Conservation (phyloP, 306 rosid genomes). For the Amphicarpaea edgeworthii region DNA sequence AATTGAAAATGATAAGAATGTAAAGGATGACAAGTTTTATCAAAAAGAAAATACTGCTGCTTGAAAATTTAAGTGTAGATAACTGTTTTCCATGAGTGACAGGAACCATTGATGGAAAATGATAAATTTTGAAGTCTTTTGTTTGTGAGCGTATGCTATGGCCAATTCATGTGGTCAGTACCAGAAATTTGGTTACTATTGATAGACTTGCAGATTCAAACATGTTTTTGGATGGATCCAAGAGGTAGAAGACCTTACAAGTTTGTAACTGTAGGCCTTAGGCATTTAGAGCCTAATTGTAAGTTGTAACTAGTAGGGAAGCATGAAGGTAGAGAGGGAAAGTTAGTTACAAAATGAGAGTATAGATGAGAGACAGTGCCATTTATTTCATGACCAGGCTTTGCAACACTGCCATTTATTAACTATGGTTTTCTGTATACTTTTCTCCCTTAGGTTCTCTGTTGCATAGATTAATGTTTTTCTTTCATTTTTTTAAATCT, state of each 20-base stretch:
- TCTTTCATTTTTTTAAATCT: slow-evolving; percentile 14
- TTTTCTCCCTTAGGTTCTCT: neutral
- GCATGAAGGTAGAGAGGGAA: slow-evolving; percentile 3
- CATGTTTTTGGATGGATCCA: neutral
- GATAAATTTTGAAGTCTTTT: neutral
- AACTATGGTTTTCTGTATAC: slow-evolving; percentile 16
- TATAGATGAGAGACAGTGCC: slow-evolving; percentile 3
- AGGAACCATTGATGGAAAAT: slow-evolving; percentile 20
- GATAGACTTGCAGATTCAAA: neutral
- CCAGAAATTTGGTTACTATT: neutral
- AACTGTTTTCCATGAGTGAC: slow-evolving; percentile 8
- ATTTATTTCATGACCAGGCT: neutral
- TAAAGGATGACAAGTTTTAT: neutral
- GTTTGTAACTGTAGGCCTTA: neutral
- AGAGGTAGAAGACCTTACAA: neutral
- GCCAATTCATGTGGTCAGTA: slow-evolving; percentile 2
- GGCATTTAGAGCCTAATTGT: slow-evolving; percentile 15
- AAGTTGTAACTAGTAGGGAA: neutral
- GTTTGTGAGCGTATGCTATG: neutral
- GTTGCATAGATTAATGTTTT: slow-evolving; percentile 33
- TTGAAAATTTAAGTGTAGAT: neutral
- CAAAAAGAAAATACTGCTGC: neutral
- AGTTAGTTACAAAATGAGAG: slow-evolving; percentile 9
- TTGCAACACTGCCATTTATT: neutral
- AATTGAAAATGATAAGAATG: neutral